Evolutionary conservation across 257 asterid genomes (phyloP), one percentile per base, ranked within the genome.

Genomic region (Pogostemon cablin): DNA sequence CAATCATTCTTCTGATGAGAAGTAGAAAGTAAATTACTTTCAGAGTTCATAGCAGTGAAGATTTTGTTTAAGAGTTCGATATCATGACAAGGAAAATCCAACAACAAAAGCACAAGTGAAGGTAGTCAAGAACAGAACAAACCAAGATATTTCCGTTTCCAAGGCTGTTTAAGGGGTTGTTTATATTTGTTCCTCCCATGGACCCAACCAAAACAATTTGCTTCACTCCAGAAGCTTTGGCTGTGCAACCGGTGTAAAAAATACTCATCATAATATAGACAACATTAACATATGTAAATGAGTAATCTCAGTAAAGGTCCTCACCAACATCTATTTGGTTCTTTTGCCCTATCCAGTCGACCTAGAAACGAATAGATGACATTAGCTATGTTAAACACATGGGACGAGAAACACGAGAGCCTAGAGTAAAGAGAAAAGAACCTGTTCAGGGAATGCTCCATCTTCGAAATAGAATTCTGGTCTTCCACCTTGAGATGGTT

Each of bases 91-190:
- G 5, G 11, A 17, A 69, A 56, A 32, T 40, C 25, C 20, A 12
- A 12, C 38, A 50, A 35, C 25, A 15, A 0, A 9, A 10, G 10
- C 20, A 3, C 20, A 25, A 10, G 25, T 4, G 47, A 47, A 37
- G 37, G 41, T 10, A 39, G 37, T 35, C 4, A 4, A 55, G 32
- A n/a, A 10, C 4, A 34, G 41, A 9, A 80, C 90, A 0, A 52
- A 93, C 99, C 99, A 93, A 83, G 79, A 93, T 93, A 62, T 91
- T 91, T 62, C 96, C 99, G 54, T 93, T 88, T 32, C 93, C 99
- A 38, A 93, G 37, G 88, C 83, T 87, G 76, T 93, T 93, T 15
- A 93, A 72, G 3, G 96, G 96, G 77, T 93, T 85, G 68, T 86
- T 82, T 3, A 67, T 85, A 64, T 86, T 76, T 4, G 90, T 87